Evolutionary conservation across 257 asterid species (phyloP).

Genomic region (Rhazya stricta): DNA sequence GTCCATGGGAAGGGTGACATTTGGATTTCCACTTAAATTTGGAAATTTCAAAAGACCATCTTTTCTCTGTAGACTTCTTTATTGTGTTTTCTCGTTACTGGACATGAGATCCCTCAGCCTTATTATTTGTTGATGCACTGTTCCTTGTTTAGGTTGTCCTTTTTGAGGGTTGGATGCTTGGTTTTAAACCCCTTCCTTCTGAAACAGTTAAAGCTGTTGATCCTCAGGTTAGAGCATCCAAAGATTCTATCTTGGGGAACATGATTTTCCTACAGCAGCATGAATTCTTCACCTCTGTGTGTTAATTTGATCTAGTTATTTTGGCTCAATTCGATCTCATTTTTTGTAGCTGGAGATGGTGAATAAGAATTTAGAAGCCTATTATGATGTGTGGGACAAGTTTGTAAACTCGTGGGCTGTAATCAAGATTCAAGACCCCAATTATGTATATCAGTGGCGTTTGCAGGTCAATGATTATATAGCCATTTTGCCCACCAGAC

Average conservation of each 20-base stretch:
- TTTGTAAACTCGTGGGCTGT: conserved; percentile 87
- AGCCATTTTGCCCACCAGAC: conserved; percentile 10
- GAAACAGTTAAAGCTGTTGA: conserved; percentile 73
- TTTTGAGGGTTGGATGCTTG: conserved; percentile 99
- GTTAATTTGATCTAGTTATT: background rate
- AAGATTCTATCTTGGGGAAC: conserved; percentile 1
- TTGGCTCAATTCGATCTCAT: conserved; percentile 17
- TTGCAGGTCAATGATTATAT: conserved; percentile 51
- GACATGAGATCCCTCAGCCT: background rate
- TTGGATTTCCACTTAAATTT: background rate
- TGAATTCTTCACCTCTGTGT: background rate
- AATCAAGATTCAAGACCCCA: conserved; percentile 87
- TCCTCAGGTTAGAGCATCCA: conserved; percentile 62
- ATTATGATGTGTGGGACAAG: conserved; percentile 88
- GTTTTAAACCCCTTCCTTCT: conserved; percentile 79
- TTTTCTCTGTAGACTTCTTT: background rate
- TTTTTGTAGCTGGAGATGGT: conserved; percentile 66
- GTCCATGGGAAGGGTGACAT: background rate
- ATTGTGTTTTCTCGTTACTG: background rate
- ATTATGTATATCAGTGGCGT: conserved; percentile 84
- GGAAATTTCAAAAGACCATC: background rate
- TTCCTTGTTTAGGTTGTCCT: conserved; percentile 57
- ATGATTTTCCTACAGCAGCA: background rate
- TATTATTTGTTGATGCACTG: conserved; percentile 12
- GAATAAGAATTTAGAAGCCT: conserved; percentile 74